Percentiles rank a stretch among this genome's conserved stretches.
Conservation (phyloP, 2,329 filamentous ascomycete genomes). For the Nothomitra cinnamomea region DNA sequence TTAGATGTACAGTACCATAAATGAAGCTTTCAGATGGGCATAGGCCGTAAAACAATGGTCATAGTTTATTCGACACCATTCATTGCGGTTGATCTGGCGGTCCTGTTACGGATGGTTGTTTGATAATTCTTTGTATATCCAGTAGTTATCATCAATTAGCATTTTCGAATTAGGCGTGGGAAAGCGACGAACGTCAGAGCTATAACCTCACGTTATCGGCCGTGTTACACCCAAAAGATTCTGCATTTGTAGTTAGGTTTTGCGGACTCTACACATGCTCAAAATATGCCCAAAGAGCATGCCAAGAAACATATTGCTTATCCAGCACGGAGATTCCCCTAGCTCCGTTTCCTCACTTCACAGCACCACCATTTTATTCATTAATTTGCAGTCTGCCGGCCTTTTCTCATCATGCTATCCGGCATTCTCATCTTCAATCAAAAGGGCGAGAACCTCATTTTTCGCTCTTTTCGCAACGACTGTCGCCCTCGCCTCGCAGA, state of each 20-base stretch:
- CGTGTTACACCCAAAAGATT: no score
- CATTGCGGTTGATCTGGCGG: no score
- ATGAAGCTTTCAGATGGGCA: background rate
- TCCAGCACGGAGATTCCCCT: background rate
- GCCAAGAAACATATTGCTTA: background rate
- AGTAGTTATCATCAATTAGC: no score
- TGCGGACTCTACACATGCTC: no score
- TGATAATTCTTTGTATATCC: no score
- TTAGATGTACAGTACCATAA: slow-evolving; percentile 28
- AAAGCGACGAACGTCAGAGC: no score
- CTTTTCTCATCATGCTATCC: slow-evolving; percentile 57
- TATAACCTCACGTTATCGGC: no score
- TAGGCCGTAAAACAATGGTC: no score
- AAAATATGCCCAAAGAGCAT: background rate
- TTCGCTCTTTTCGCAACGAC: slow-evolving; percentile 96
- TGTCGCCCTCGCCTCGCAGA: slow-evolving; percentile 94
- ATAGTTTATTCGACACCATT: no score
- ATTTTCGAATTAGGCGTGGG: no score
- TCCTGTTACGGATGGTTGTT: no score
- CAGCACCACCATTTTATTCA: background rate
- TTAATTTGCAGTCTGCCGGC: background rate
- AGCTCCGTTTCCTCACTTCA: background rate
- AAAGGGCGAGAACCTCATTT: slow-evolving; percentile 99
- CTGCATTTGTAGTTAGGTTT: no score
- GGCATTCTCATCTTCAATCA: slow-evolving; percentile 98